phyloP scores from a whole-genome alignment of 495 filamentous ascomycete species.

The Penicillium cinerascens region DNA sequence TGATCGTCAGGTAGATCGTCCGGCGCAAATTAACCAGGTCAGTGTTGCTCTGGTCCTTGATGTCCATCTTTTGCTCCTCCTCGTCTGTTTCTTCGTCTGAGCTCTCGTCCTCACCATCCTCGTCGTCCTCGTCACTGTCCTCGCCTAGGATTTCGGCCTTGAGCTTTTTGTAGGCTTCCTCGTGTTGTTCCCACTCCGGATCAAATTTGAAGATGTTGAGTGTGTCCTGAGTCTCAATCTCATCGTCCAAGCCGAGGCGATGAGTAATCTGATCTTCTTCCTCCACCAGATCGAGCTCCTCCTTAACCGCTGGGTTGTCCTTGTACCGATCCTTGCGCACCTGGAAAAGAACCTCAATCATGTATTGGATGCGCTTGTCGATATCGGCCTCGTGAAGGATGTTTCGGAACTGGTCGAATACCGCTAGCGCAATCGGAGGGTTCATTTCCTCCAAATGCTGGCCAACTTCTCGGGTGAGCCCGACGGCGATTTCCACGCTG shows the following conservation, averaged over 20 bases:
- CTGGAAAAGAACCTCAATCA: constrained; percentile 98
- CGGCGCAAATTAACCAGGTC: constrained; percentile 89
- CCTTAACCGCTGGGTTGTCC: constrained; percentile 83
- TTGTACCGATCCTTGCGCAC: constrained; percentile 95
- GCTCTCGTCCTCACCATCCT: constrained; percentile 67
- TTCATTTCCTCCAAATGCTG: constrained; percentile 95
- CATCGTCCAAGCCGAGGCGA: constrained; percentile 69
- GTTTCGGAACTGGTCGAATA: constrained; percentile 92
- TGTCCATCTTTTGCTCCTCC: constrained; percentile 74
- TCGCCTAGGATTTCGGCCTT: constrained; percentile 95
- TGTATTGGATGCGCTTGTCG: constrained; percentile 94
- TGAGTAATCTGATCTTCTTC: constrained; percentile 98
- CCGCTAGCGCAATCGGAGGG: constrained; percentile 72
- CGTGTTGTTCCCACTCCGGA: constrained; percentile 81
- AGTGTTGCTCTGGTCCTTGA: constrained; percentile 96
- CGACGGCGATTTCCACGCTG: constrained; percentile 96
- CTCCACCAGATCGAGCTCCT: constrained; percentile 92
- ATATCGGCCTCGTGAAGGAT: constrained; percentile 95
- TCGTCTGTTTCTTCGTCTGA: constrained; percentile 77
- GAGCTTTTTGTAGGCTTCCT: constrained; percentile 81
- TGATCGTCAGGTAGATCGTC: constrained; percentile 96
- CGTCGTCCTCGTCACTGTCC: constrained; percentile 72
- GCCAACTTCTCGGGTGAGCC: constrained; percentile 83
- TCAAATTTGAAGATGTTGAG: constrained; percentile 97
- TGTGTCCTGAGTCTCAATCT: constrained; percentile 76